These are phyloP conservation scores for Carex littledalei DNA, from an alignment of 176 grass and related monocot species.

Conservation along the genomic window DNA sequence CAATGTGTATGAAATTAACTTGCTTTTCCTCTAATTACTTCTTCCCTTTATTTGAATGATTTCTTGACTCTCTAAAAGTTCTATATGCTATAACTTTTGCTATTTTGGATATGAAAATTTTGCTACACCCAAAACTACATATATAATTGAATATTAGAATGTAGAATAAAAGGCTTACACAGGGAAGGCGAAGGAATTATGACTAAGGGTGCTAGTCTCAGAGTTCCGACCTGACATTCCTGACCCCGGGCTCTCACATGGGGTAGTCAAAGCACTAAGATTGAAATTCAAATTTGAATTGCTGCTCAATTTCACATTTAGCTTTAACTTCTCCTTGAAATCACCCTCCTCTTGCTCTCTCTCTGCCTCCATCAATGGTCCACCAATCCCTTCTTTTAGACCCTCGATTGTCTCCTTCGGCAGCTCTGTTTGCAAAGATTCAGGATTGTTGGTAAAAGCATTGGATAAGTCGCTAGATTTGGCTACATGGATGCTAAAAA, in stretches of 20 bases:
- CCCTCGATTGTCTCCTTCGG: constrained; percentile 32
- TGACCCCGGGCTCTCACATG: constrained; percentile 19
- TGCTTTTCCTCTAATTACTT: not conserved
- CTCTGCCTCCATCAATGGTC: not conserved
- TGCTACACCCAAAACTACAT: not conserved
- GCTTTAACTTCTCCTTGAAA: constrained; percentile 9
- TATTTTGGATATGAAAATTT: not conserved
- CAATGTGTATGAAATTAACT: not conserved
- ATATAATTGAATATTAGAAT: not conserved
- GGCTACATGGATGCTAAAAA: constrained; percentile 64
- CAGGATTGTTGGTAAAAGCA: constrained; percentile 31
- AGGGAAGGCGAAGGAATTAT: constrained; percentile 57
- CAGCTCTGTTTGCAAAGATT: constrained; percentile 29
- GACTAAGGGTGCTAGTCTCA: constrained; percentile 21
- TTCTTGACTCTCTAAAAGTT: not conserved
- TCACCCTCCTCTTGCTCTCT: constrained; percentile 7
- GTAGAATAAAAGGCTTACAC: constrained; percentile 50
- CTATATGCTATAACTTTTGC: not conserved
- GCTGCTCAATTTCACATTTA: constrained; percentile 4
- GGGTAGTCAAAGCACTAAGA: constrained; percentile 43
- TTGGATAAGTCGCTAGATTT: constrained; percentile 58
- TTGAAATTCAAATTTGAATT: constrained; percentile 43
- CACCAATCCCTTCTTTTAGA: constrained; percentile 13
- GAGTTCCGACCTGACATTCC: not conserved
- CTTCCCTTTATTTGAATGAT: not conserved